These are phyloP conservation scores for Kazachstania kunashirensis DNA, from an alignment of 805 yeast genomes.

Conservation along the genomic window DNA sequence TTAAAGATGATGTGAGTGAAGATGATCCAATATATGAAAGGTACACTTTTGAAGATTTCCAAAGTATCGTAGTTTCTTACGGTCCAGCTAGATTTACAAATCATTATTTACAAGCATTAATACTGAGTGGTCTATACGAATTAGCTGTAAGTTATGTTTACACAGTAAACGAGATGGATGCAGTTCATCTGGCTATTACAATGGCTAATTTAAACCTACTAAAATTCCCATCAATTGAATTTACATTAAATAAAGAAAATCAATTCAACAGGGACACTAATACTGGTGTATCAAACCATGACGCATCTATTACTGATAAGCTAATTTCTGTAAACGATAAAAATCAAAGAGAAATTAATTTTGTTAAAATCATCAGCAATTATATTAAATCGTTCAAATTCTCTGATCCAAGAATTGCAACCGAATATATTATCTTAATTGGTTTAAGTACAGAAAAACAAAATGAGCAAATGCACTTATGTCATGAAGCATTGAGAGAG, in stretches of 20 bases:
- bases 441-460: conserved; percentile 41
- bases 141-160: conserved; percentile 54
- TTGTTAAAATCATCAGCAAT: conserved; percentile 62
- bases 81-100: conserved; percentile 70
- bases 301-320: not conserved
- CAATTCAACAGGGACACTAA: not conserved
- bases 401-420: conserved; percentile 82
- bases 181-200: conserved; percentile 82
- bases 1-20: conserved; percentile 43
- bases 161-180: conserved; percentile 63
- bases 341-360: conserved; percentile 32
- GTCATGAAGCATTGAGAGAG: conserved; percentile 75
- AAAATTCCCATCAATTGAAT: conserved; percentile 7
- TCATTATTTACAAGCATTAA: conserved; percentile 60
- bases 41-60: conserved; percentile 67
- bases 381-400: conserved; percentile 76
- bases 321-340: conserved; percentile 16
- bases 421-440: conserved; percentile 74
- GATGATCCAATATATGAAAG: conserved; percentile 54
- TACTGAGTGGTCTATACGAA: conserved; percentile 74
- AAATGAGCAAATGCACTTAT: conserved; percentile 41
- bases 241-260: conserved; percentile 6
- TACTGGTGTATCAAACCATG: not conserved
- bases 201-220: conserved; percentile 65
- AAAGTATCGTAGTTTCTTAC: conserved; percentile 54